Percentiles rank a stretch among this genome's conserved stretches.
phyloP scores from a whole-genome alignment of 352 stramenopile species.

The Phytophthora citrophthora region DNA sequence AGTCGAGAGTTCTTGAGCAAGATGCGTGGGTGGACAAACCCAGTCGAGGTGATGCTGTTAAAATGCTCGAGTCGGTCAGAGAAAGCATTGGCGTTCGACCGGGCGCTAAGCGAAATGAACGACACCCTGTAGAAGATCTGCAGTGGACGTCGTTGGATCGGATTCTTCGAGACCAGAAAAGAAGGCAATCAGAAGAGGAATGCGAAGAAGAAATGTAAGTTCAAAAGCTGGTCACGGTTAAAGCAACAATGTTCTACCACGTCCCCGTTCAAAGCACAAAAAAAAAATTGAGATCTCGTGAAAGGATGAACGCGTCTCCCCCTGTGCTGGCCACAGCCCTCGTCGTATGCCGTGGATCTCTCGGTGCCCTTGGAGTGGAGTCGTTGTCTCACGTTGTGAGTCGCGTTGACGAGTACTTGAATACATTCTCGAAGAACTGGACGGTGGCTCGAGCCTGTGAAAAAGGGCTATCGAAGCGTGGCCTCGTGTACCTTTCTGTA shows the following conservation, averaged over 20 bases:
- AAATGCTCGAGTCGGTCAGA: conserved; percentile 31
- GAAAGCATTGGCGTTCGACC: conserved; percentile 21
- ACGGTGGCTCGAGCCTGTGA: conserved; percentile 12
- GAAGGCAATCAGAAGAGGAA: conserved; percentile 4
- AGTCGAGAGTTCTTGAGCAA: conserved; percentile 26
- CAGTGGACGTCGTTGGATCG: conserved; percentile 32
- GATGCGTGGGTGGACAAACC: conserved; percentile 26
- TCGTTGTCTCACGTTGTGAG: conserved; percentile 16
- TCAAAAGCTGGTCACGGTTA: not conserved
- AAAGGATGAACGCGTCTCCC: conserved; percentile 2
- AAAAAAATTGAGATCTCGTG: not conserved
- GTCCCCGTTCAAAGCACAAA: conserved; percentile 3
- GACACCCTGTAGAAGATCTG: conserved; percentile 17
- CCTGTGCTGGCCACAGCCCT: conserved; percentile 6
- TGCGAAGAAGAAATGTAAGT: conserved; percentile 5
- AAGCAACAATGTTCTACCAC: no score
- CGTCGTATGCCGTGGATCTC: conserved; percentile 17
- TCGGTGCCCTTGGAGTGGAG: conserved; percentile 11
- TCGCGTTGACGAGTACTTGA: conserved; percentile 11
- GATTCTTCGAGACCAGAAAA: conserved; percentile 25
- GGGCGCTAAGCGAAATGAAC: conserved; percentile 4
- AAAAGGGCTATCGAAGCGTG: conserved; percentile 8
- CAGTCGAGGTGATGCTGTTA: conserved; percentile 13
- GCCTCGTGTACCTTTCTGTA: conserved; percentile 12
- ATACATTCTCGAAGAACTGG: conserved; percentile 19